Evolutionary conservation across 345 rosid genomes (phyloP).

Genomic region (Gossypium stocksii): DNA sequence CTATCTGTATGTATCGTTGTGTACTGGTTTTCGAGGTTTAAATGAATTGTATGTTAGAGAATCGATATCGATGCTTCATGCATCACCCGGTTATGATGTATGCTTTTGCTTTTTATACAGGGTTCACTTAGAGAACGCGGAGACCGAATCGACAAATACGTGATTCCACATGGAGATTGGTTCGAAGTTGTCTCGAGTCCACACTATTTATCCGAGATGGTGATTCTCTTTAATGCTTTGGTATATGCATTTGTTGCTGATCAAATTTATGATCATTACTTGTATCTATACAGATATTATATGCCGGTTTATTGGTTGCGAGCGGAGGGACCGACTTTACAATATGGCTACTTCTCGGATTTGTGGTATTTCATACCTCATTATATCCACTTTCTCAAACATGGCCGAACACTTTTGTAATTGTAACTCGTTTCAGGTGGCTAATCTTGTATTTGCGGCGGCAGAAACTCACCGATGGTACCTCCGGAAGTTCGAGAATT

Average conservation of each 20-base stretch:
- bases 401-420: not conserved
- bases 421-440: constrained; percentile 5
- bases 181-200: constrained; percentile 21
- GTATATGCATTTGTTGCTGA: not conserved
- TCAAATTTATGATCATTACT: not conserved
- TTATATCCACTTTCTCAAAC: not conserved
- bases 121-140: constrained; percentile 11
- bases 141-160: constrained; percentile 2
- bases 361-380: constrained; percentile 2
- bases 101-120: not conserved
- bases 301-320: constrained; percentile 6
- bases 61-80: not conserved
- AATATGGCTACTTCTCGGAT: constrained; percentile 16
- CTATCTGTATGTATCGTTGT: not conserved
- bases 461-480: constrained; percentile 19
- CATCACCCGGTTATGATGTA: not conserved
- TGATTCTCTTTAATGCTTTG: not conserved
- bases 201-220: constrained; percentile 23
- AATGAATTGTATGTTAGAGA: not conserved
- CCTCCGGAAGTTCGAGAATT: constrained; percentile 10
- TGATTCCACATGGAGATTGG: constrained; percentile 19
- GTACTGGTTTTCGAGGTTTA: not conserved
- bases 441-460: constrained; percentile 17
- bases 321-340: constrained; percentile 20
- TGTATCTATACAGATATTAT: constrained; percentile 4